These are phyloP conservation scores for Amauroascus verrucosus DNA, from an alignment of 2,329 filamentous ascomycete species.

Conservation along the genomic window DNA sequence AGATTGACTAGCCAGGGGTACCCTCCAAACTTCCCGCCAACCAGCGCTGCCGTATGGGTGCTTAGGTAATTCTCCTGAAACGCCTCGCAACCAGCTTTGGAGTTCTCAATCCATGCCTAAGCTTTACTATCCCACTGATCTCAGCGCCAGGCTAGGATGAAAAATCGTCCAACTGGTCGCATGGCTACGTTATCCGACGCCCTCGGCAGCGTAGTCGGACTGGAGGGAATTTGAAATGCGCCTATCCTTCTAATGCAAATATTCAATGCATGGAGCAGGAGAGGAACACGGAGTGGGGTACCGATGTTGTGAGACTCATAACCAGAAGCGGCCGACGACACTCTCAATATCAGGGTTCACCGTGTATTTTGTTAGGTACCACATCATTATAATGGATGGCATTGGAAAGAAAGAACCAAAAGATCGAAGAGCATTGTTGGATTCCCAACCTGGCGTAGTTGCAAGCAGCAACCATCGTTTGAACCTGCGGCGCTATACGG, in stretches of 20 bases:
- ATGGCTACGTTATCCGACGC: background rate
- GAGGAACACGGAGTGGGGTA: no score
- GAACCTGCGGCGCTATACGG: no score
- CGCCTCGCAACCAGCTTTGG: background rate
- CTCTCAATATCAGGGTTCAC: no score
- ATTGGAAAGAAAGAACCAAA: no score
- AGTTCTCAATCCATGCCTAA: background rate
- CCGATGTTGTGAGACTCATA: background rate
- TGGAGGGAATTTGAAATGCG: background rate
- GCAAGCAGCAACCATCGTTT: no score
- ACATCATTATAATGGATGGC: no score
- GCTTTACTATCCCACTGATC: background rate
- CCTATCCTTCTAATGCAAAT: background rate
- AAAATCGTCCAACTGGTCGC: background rate
- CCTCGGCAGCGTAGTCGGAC: background rate
- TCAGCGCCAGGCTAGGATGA: background rate
- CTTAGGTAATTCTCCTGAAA: slow-evolving; percentile 7
- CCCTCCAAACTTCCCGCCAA: background rate
- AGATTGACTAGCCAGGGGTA: background rate
- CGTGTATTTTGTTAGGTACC: no score
- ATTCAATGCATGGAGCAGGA: no score
- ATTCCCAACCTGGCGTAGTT: no score
- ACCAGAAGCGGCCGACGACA: background rate
- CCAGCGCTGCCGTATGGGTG: background rate
- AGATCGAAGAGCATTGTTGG: no score